Base-by-base conservation (phyloP, 768 basidiomycete genomes). In the Auriscalpium orientale region DNA sequence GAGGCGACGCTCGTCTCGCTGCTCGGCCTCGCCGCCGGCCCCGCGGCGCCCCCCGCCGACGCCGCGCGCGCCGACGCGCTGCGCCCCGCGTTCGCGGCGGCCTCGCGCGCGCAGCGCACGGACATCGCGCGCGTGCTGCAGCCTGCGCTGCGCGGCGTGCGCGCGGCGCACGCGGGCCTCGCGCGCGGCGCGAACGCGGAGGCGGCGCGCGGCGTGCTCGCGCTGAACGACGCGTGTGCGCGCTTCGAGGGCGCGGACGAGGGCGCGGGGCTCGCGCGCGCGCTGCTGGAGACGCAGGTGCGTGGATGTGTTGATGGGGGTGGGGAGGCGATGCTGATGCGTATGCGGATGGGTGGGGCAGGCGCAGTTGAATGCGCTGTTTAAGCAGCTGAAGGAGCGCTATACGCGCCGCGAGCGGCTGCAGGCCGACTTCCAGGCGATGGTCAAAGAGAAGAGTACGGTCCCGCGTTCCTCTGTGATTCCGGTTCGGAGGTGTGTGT, bases 181-280 rank as follows among this genome's bases (percentile, higher is more conserved):
- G 8, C 53, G 62, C 64, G 71, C 33, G 67, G 73, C 49, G 56
- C 70, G 0, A 43, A 15, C 3, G 15, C 15, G 15, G 57, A 62
- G 15, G 68, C 67, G 28, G 59, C 65, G 1, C 67, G 66, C 4
- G 83, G 80, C 8, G 65, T 86, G 37, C 66, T 80, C 11, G 65
- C 70, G 7, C 80, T 86, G 68, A 78, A 85, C 64, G 74, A 76
- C 16, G 79, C 75, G 20, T 78, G 81, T 66, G 81, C 79, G 63
- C 71, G 71, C 11, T 68, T 78, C 49, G 87, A 89, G 64, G 62
- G 65, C 1, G 63, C 74, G 16, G 68, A 71, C 15, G 70, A 68
- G 36, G 77, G 80, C 57, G 69, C 80, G 54, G 71, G 75, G 20
- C 55, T 80, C 18, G 70, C 69, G 58, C 63, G 70, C 10, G 68